Conservation (phyloP, 179 eudicot species). For the Drosera spatulata region DNA sequence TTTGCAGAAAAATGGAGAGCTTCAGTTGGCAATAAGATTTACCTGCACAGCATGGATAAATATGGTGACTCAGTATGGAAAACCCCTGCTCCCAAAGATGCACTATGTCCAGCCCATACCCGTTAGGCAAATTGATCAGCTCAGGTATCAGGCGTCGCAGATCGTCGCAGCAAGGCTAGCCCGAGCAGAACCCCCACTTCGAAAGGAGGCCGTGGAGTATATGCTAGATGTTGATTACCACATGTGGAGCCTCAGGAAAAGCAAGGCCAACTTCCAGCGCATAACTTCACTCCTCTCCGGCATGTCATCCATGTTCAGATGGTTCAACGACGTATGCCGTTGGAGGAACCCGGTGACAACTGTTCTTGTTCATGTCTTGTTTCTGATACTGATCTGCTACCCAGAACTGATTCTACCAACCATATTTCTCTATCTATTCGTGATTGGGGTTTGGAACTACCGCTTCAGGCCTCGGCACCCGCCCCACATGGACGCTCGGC, state of each 20-base stretch:
- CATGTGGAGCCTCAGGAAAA: slow-evolving; percentile 7
- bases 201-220: slow-evolving; percentile 12
- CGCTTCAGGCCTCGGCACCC: slow-evolving; percentile 2
- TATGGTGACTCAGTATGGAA: slow-evolving; percentile 4
- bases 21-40: slow-evolving; percentile 9
- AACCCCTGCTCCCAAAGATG: slow-evolving; percentile 26
- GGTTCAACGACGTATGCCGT: slow-evolving; percentile 1
- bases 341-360: slow-evolving; percentile 4
- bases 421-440: slow-evolving; percentile 3
- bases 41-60: slow-evolving; percentile 6
- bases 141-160: slow-evolving; percentile 24
- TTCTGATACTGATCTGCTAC: slow-evolving; percentile 5
- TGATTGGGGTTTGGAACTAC: slow-evolving; percentile 5
- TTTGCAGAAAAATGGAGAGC: slow-evolving; percentile 8
- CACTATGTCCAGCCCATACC: slow-evolving; percentile 43
- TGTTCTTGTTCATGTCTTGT: slow-evolving; percentile 3
- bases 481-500: slow-evolving; percentile 2
- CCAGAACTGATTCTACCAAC: slow-evolving; percentile 6
- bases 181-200: slow-evolving; percentile 13
- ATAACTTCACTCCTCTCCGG: slow-evolving; percentile 5
- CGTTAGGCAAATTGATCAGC: slow-evolving; percentile 29
- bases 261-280: slow-evolving; percentile 6
- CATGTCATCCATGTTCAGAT: not conserved
- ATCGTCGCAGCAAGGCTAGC: slow-evolving; percentile 13
- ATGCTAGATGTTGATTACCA: slow-evolving; percentile 6